Base-by-base conservation (phyloP, 768 basidiomycete genomes). In the Dictyophora rubrovolvata region DNA sequence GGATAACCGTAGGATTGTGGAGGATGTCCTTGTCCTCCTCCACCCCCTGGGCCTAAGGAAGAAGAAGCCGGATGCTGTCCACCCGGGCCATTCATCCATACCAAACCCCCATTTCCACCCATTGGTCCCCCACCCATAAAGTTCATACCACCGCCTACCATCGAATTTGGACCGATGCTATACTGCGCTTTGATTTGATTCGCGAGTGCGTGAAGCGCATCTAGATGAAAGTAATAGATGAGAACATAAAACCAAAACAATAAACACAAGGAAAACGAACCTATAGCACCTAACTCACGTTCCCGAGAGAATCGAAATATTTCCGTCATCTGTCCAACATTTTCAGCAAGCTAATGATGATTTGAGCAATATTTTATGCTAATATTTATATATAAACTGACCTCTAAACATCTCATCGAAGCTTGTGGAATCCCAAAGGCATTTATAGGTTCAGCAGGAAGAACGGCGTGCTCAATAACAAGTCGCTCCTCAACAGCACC, bases 361-460 rank as follows among this genome's bases (percentile, higher is more conserved):
- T 60, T 54, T 17, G 20, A 55, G 49, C 52, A 46, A 50, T 23
- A 37, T 54, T 10, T 46, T 16, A 37, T 22, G 48, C 53, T 47
- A 22, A 21, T 59, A 28, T 21, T 22, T 56, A 23, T 48, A 54
- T 17, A 21, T 61, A 35, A 53, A 68, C 77, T 58, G 59, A 86
- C 86, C 79, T 92, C 89, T 36, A 92, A 73, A 77, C 88, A 90
- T 56, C 89, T 77, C 90, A 91, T 91, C 17, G 89, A 89, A 2
- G 87, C 88, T 67, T 91, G 88, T 6, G 89, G 88, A 55, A 92
- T 89, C 5, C 89, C 89, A 71, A 91, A 92, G 20, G 86, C 87
- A 66, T 91, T 91, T 54, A 92, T 87, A 9, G 89, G 89, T 65
- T 90, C 89, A 5, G 82, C 81, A 12, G 90, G 89, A 63, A 90